These are phyloP conservation scores for Fusarium oxysporum DNA, from an alignment of 2,329 filamentous ascomycete genomes.

Conservation along the genomic window DNA sequence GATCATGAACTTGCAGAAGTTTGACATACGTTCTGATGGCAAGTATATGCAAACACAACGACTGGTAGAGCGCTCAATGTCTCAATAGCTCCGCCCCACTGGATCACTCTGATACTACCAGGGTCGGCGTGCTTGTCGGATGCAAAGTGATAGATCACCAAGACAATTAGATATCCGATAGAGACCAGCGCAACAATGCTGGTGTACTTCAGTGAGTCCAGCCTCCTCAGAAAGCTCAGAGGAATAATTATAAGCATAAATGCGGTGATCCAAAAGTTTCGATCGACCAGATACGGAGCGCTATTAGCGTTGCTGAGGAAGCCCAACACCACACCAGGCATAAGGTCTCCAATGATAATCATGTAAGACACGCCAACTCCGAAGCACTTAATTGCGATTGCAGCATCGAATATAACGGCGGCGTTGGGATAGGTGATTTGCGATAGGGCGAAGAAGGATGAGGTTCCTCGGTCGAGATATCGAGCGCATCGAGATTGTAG, in stretches of 20 bases:
- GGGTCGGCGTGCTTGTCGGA: conserved; percentile 81
- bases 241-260: conserved; percentile 98
- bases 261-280: conserved; percentile 96
- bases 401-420: conserved; percentile 92
- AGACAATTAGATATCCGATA: conserved; percentile 91
- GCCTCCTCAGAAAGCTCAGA: conserved; percentile 86
- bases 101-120: conserved; percentile 78
- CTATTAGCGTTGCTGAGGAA: conserved; percentile 74
- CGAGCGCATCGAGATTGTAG: conserved; percentile 92
- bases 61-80: conserved; percentile 90
- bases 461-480: conserved; percentile 88
- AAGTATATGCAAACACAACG: conserved; percentile 99
- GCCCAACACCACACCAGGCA: conserved; percentile 91
- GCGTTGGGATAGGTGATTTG: conserved; percentile 98
- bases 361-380: conserved; percentile 97
- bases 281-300: conserved; percentile 81
- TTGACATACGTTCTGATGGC: conserved; percentile 87
- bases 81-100: conserved; percentile 82
- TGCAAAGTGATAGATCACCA: conserved; percentile 93
- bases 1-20: background rate
- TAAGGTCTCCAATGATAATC: conserved; percentile 98
- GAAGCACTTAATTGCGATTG: conserved; percentile 98
- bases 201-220: conserved; percentile 98
- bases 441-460: conserved; percentile 96
- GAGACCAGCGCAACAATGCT: conserved; percentile 91